Conservation (phyloP, 257 asterid genomes). For the Solanum commersonii region DNA sequence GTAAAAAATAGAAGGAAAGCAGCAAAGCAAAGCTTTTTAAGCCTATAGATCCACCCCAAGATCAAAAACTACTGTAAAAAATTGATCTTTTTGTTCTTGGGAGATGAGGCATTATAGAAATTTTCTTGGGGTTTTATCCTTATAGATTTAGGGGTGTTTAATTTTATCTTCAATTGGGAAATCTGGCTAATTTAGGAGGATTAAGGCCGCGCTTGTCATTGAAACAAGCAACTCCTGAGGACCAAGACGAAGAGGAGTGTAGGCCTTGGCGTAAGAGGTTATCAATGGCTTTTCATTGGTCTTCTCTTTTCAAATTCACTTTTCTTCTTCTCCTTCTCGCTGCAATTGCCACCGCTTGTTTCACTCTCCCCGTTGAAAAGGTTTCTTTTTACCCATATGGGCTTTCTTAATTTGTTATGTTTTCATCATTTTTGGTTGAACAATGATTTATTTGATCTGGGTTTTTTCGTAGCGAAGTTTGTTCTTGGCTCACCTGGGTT, state of each 20-base stretch:
- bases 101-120: background rate
- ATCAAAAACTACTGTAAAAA: background rate
- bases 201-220: slow-evolving; percentile 83
- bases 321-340: slow-evolving; percentile 50
- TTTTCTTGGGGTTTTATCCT: background rate
- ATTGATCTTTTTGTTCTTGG: background rate
- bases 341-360: slow-evolving; percentile 60
- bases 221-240: slow-evolving; percentile 62
- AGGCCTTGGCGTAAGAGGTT: slow-evolving; percentile 83
- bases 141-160: background rate
- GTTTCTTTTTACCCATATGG: slow-evolving; percentile 19
- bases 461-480: background rate
- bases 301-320: slow-evolving; percentile 40
- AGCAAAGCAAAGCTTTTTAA: background rate
- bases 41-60: background rate
- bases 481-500: background rate
- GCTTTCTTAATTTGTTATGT: background rate
- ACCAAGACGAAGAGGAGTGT: slow-evolving; percentile 53
- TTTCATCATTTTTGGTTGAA: background rate
- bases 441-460: background rate
- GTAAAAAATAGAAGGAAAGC: background rate
- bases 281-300: slow-evolving; percentile 73
- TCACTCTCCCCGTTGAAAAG: slow-evolving; percentile 90
- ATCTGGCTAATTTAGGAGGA: slow-evolving; percentile 80
- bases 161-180: background rate